Base-by-base conservation (phyloP, 1,284 basidiomycete genomes). In the Gymnopus androsaceus region DNA sequence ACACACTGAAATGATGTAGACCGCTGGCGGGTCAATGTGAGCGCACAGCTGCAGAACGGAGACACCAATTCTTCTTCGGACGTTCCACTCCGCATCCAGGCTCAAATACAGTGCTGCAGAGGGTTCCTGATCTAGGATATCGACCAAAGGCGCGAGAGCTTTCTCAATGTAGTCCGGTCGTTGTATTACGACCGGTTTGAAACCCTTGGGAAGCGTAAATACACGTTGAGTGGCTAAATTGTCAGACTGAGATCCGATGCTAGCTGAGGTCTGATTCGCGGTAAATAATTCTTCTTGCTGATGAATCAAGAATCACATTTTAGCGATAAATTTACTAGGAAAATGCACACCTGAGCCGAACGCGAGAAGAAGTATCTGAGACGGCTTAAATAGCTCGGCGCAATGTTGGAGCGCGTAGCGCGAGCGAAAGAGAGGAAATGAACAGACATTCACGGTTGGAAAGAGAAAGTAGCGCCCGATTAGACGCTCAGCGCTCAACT, bases 71-170 rank as follows among this genome's bases (percentile, higher is more conserved):
- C 19, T 19, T 4, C 59, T 47, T 19, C 54, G 58, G 1, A 63
- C 25, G 47, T 63, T 63, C 61, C 61, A 63, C 19, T 63, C 59
- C 1, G 59, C 59, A 50, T 63, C 61, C 14, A 63, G 15, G 17
- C 57, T 58, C 7, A 56, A 17, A 49, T 48, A 51, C 0, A 61
- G 15, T 14, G 38, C 42, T n/a, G 31, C 27, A 6, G 3, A 15
- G 0, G 34, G 21, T 34, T 57, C 55, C 5, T 14, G 19, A 23
- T 61, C 57, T n/a, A 61, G 38, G 1, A 36, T 11, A 4, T 23
- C 30, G 4, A 54, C 44, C 15, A 62, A 19, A 15, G 51, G 31
- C 34, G 42, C 17, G 2, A 50, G 34, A 11, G 36, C 23, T 28
- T 37, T 36, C 5, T 50, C 48, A 27, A 50, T 38, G 3, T 50